phyloP scores from a whole-genome alignment of 202 grass and related monocot species.

The Carex arenaria region DNA sequence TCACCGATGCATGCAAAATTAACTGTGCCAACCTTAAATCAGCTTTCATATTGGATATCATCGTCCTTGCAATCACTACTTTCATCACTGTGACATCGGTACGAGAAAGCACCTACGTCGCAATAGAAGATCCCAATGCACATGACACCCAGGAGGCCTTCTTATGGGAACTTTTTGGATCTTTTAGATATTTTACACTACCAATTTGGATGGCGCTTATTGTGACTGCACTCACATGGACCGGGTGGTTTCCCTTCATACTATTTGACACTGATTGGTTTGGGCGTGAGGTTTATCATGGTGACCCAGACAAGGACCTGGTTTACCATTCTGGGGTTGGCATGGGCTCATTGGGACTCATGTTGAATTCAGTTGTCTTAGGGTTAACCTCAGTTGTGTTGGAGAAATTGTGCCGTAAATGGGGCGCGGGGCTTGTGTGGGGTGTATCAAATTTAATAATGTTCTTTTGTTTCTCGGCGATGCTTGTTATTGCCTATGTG shows the following conservation, averaged over 20 bases:
- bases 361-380: conserved; percentile 88
- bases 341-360: conserved; percentile 79
- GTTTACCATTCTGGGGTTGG: conserved; percentile 77
- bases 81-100: conserved; percentile 56
- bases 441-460: conserved; percentile 86
- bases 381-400: conserved; percentile 75
- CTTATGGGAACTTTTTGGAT: conserved; percentile 82
- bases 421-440: conserved; percentile 81
- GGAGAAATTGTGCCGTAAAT: conserved; percentile 78
- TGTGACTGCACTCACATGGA: conserved; percentile 83
- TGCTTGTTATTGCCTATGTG: conserved; percentile 75
- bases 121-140: conserved; percentile 17
- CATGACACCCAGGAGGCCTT: conserved; percentile 70
- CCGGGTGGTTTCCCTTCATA: conserved; percentile 84
- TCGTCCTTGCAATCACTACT: conserved; percentile 60
- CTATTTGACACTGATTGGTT: conserved; percentile 98
- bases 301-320: conserved; percentile 53
- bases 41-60: conserved; percentile 75
- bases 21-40: conserved; percentile 93
- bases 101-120: conserved; percentile 38
- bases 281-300: conserved; percentile 82
- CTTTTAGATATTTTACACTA: conserved; percentile 76
- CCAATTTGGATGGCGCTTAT: conserved; percentile 87
- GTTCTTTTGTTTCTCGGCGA: conserved; percentile 70
- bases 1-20: conserved; percentile 60